Conservation (phyloP, 2,329 filamentous ascomycete species). For the Pseudopithomyces maydicus region DNA sequence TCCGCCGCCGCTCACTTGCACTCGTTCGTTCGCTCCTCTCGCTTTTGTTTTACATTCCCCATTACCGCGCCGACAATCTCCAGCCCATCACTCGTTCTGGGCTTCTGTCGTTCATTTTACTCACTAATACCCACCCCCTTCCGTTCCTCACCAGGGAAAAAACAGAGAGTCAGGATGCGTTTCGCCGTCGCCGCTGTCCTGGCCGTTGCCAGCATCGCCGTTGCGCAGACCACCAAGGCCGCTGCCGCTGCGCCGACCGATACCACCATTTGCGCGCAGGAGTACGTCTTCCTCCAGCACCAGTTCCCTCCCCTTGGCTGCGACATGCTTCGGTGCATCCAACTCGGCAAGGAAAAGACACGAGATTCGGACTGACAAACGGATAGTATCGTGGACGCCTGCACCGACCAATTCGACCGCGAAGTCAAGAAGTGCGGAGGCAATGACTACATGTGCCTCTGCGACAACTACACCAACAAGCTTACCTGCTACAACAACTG, state of each 20-base stretch:
- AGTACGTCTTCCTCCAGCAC: constrained; percentile 37
- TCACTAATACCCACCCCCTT: neutral
- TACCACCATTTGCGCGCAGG: constrained; percentile 42
- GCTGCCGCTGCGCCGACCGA: constrained; percentile 22
- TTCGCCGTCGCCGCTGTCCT: constrained; percentile 34
- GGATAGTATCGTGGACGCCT: constrained; percentile 57
- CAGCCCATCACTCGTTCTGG: constrained; percentile 32
- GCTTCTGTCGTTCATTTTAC: constrained; percentile 10
- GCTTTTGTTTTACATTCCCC: neutral
- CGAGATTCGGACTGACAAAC: neutral
- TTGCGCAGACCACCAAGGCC: constrained; percentile 43
- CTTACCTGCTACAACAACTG: constrained; percentile 69
- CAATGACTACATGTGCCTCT: constrained; percentile 63
- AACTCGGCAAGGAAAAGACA: neutral
- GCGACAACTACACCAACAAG: constrained; percentile 59
- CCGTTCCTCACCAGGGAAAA: neutral
- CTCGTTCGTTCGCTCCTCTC: neutral
- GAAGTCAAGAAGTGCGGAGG: constrained; percentile 50
- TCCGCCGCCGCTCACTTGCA: neutral
- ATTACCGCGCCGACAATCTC: neutral
- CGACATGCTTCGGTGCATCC: too few species aligned
- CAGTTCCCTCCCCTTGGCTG: neutral
- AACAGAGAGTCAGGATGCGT: constrained; percentile 35
- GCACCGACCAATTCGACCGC: constrained; percentile 48
- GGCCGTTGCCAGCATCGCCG: constrained; percentile 44